These are phyloP conservation scores for Haematococcus lacustris DNA, from an alignment of 139 green algal genomes.

Conservation along the genomic window DNA sequence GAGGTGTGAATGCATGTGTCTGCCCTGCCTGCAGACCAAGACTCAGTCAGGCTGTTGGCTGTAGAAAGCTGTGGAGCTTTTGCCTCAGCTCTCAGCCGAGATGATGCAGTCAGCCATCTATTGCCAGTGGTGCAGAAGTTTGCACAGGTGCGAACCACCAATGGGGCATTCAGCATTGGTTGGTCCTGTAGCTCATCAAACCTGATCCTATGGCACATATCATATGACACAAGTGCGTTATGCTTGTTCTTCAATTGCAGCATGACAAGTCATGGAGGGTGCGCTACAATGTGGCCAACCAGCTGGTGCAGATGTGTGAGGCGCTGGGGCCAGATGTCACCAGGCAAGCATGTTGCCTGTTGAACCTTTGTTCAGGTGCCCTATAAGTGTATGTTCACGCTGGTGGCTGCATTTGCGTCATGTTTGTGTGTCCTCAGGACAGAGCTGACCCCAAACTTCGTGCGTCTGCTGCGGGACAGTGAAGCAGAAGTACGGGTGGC, in stretches of 20 bases:
- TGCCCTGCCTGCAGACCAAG: constrained; percentile 72
- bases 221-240: no score
- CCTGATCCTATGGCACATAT: no score
- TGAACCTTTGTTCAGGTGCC: not conserved
- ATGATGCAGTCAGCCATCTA: constrained; percentile 65
- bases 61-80: constrained; percentile 86
- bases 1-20: no score
- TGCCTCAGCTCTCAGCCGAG: constrained; percentile 58
- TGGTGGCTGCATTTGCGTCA: not conserved
- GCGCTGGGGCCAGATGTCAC: constrained; percentile 71
- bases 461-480: constrained; percentile 60
- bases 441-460: constrained; percentile 83
- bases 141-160: constrained; percentile 56
- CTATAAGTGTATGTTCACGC: not conserved
- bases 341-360: no score
- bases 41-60: constrained; percentile 92
- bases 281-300: constrained; percentile 89
- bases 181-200: no score
- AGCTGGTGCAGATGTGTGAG: constrained; percentile 80
- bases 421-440: no score
- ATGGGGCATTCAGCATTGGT: no score
- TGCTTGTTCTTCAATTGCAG: not conserved
- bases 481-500: constrained; percentile 78
- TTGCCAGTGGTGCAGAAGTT: constrained; percentile 87
- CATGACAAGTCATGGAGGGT: constrained; percentile 98